These are phyloP conservation scores for Lachancea waltii DNA, from an alignment of 805 yeast species.

Conservation along the genomic window DNA sequence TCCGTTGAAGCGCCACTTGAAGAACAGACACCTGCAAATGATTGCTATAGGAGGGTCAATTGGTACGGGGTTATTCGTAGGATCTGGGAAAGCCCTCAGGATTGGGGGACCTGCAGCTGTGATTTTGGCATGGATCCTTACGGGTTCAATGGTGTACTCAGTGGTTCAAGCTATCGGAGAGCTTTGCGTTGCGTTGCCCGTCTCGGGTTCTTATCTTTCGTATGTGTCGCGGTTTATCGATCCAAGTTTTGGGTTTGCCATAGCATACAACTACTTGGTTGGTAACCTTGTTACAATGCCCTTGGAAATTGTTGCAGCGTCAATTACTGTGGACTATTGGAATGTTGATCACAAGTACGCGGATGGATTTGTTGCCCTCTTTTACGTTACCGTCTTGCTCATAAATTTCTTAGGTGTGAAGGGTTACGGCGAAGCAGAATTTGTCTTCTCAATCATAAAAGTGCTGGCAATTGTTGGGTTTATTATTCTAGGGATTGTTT, in stretches of 20 bases:
- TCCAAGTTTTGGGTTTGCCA: conserved; percentile 55
- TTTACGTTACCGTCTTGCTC: conserved; percentile 39
- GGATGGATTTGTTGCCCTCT: conserved; percentile 43
- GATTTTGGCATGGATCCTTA: conserved; percentile 45
- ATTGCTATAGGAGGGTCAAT: conserved; percentile 66
- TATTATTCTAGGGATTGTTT: conserved; percentile 45
- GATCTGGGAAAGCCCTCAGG: conserved; percentile 56
- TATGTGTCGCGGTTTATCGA: conserved; percentile 53
- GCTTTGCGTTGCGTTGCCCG: conserved; percentile 52
- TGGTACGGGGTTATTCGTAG: conserved; percentile 71
- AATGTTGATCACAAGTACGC: conserved; percentile 38
- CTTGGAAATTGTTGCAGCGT: conserved; percentile 45
- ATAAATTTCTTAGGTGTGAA: conserved; percentile 50
- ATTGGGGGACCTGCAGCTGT: conserved; percentile 65
- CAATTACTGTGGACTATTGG: conserved; percentile 49
- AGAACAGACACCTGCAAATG: conserved; percentile 53
- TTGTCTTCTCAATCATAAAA: conserved; percentile 42
- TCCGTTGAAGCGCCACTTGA: conserved; percentile 49
- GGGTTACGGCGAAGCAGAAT: conserved; percentile 50
- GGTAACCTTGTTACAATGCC: conserved; percentile 47
- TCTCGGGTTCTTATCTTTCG: conserved; percentile 58
- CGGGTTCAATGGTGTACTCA: conserved; percentile 49
- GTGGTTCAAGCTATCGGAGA: conserved; percentile 61
- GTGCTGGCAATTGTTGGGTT: conserved; percentile 46
- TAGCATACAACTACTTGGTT: conserved; percentile 50